Conservation (phyloP, 176 grass and related monocot species). For the Juncus effusus region DNA sequence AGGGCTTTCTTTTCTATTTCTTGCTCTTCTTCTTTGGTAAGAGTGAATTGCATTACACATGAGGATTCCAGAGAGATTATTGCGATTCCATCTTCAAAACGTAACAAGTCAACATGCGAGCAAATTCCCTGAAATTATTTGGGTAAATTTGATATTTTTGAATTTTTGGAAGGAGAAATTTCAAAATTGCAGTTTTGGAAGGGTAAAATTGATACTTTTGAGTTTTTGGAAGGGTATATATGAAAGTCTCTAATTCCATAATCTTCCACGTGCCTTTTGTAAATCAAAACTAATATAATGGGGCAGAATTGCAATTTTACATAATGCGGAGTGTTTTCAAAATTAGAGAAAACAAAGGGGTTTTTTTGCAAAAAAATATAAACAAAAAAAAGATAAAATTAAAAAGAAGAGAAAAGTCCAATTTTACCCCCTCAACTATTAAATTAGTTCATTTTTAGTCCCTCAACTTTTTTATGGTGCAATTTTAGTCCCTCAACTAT, state of each 20-base stretch:
- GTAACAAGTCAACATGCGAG: slow-evolving; percentile 85
- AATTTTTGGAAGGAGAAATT: too few relatives aligned
- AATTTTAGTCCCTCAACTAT: too few relatives aligned
- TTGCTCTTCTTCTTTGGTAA: slow-evolving; percentile 8
- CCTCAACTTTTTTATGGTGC: too few relatives aligned
- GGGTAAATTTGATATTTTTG: too few relatives aligned
- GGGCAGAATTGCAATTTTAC: background rate
- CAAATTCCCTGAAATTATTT: slow-evolving; percentile 54
- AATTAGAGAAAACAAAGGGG: background rate
- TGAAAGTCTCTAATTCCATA: background rate
- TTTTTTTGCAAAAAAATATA: slow-evolving; percentile 19
- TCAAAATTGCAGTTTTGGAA: too few relatives aligned
- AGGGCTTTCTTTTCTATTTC: background rate
- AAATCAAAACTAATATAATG: background rate
- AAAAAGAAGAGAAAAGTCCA: too few relatives aligned
- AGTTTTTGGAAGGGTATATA: too few relatives aligned
- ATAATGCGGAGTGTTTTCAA: too few relatives aligned
- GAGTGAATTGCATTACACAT: slow-evolving; percentile 66
- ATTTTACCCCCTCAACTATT: too few relatives aligned
- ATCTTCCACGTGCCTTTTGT: slow-evolving; percentile 5
- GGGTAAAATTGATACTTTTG: too few relatives aligned
- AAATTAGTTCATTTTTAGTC: too few relatives aligned
- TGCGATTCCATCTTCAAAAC: slow-evolving; percentile 74
- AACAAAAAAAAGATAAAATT: slow-evolving; percentile 5
- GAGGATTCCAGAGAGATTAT: slow-evolving; percentile 73